These are phyloP conservation scores for Trametes gibbosa DNA, from an alignment of 768 basidiomycete species.

Conservation along the genomic window DNA sequence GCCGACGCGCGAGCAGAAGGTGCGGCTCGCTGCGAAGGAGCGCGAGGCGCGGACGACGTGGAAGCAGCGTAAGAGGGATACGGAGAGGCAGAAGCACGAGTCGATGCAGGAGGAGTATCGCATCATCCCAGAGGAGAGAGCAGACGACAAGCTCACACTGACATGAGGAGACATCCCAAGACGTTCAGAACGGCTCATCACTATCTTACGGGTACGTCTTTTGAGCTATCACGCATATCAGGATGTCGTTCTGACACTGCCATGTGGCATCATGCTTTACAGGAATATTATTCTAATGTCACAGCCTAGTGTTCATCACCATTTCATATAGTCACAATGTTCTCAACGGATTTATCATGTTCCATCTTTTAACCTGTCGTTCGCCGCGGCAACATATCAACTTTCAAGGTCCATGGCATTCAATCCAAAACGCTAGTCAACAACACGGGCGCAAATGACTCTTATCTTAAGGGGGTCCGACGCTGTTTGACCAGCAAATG, in stretches of 20 bases:
- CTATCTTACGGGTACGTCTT: too few species aligned
- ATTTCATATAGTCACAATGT: too few species aligned
- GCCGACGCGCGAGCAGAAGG: slow-evolving; percentile 34
- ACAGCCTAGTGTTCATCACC: neutral
- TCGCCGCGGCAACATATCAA: too few species aligned
- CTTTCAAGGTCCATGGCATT: too few species aligned
- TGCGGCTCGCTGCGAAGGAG: slow-evolving; percentile 31
- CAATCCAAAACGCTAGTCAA: too few species aligned
- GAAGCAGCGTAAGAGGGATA: slow-evolving; percentile 16
- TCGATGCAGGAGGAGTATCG: neutral
- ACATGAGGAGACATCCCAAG: slow-evolving; percentile 2
- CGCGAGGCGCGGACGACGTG: slow-evolving; percentile 22
- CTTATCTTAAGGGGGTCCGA: too few species aligned
- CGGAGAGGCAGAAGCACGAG: slow-evolving; percentile 18
- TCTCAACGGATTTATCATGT: too few species aligned
- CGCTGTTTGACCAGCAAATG: too few species aligned
- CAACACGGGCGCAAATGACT: too few species aligned
- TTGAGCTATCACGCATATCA: too few species aligned
- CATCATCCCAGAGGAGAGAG: neutral
- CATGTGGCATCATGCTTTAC: neutral
- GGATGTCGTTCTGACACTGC: neutral
- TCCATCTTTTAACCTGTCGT: too few species aligned
- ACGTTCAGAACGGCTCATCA: too few species aligned
- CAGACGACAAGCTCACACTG: slow-evolving; percentile 8
- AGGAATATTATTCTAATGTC: neutral